A percentile compares a stretch with the other conserved stretches of the same genome.
Conservation (phyloP, 352 stramenopile genomes). For the Thraustochytrium sp. region DNA sequence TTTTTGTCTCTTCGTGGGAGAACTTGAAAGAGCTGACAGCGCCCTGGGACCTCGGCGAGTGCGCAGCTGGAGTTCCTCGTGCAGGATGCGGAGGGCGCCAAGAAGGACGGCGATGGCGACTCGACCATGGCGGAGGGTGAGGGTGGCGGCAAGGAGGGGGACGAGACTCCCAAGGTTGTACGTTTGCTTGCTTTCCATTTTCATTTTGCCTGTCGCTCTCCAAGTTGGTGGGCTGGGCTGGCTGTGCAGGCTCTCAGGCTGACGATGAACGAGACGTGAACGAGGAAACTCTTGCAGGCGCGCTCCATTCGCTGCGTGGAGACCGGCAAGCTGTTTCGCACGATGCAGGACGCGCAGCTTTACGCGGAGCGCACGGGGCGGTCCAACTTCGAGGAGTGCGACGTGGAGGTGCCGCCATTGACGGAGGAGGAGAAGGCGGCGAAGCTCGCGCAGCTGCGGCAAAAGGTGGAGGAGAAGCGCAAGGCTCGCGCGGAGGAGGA, state of each 20-base stretch:
- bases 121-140: constrained; percentile 62
- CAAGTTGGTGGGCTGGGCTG: not conserved
- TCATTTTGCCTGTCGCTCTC: not conserved
- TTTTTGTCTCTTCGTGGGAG: too few relatives aligned
- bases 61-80: not conserved
- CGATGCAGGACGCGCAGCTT: constrained; percentile 39
- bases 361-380: constrained; percentile 46
- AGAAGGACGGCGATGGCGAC: constrained; percentile 78
- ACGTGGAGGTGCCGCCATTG: constrained; percentile 55
- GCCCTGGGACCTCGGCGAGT: too few relatives aligned
- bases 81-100: constrained; percentile 57
- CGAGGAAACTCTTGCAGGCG: not conserved
- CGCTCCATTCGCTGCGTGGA: constrained; percentile 24
- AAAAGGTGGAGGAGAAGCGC: constrained; percentile 66
- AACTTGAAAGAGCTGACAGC: too few relatives aligned
- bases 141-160: not conserved
- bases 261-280: too few relatives aligned
- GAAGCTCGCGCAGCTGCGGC: constrained; percentile 74
- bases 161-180: constrained; percentile 38
- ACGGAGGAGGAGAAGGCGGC: constrained; percentile 74
- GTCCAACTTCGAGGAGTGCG: constrained; percentile 53
- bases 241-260: too few relatives aligned
- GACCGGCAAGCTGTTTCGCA: constrained; percentile 35
- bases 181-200: constrained; percentile 38
- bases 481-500: constrained; percentile 67